These are phyloP conservation scores for Trichophyton equinum DNA, from an alignment of 2,329 filamentous ascomycete genomes.

Conservation along the genomic window DNA sequence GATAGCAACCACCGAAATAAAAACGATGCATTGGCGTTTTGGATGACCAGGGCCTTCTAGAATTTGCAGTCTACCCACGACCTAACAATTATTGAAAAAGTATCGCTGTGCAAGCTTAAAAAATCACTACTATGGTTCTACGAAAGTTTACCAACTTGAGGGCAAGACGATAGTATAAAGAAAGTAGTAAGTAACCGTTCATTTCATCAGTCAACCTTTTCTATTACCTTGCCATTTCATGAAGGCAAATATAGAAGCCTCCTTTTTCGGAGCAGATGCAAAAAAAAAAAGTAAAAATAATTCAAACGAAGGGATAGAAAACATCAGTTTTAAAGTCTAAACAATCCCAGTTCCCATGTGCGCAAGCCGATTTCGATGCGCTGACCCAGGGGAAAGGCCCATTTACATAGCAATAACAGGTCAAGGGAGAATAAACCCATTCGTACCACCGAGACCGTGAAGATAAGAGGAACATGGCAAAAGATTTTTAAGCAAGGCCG, in stretches of 20 bases:
- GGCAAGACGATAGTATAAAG: background rate
- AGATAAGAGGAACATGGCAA: background rate
- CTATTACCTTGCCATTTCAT: background rate
- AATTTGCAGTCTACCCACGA: too few species aligned
- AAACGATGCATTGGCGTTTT: background rate
- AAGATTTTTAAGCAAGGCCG: background rate
- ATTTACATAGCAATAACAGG: background rate
- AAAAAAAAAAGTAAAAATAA: background rate
- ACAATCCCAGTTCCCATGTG: background rate
- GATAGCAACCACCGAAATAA: background rate
- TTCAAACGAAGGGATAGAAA: background rate
- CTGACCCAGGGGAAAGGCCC: background rate
- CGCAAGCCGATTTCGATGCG: background rate
- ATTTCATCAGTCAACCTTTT: background rate
- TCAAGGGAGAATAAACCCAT: background rate
- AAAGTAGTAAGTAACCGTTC: background rate
- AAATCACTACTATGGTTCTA: background rate
- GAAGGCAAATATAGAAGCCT: background rate
- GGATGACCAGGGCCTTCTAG: too few species aligned
- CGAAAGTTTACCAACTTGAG: background rate
- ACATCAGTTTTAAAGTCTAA: background rate
- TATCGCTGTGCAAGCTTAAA: background rate
- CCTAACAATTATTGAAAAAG: too few species aligned
- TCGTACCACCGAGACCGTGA: background rate
- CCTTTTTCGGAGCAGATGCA: conserved; percentile 6